Conservation (phyloP, 768 basidiomycete genomes). For the Podaxis sp. region DNA sequence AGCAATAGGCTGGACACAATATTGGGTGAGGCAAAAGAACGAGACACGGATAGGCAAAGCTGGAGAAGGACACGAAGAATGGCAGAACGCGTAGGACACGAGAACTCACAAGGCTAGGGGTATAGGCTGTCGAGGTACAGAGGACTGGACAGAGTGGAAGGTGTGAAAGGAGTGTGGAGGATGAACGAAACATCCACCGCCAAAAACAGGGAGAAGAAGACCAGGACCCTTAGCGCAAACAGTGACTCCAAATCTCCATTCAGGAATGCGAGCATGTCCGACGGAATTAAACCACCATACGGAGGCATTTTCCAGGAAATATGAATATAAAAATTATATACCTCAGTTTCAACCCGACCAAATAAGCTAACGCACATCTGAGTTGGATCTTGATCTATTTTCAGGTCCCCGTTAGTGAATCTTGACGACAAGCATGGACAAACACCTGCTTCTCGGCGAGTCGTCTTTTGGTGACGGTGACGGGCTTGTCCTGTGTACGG, state of each 20-base stretch:
- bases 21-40: background rate
- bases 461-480: background rate
- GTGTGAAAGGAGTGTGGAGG: constrained; percentile 25
- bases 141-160: constrained; percentile 25
- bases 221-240: constrained; percentile 21
- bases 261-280: constrained; percentile 14
- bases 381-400: constrained; percentile 21
- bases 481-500: background rate
- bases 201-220: constrained; percentile 11
- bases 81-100: background rate
- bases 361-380: constrained; percentile 27
- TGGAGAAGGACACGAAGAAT: background rate
- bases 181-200: constrained; percentile 5
- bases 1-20: background rate
- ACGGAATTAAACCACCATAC: constrained; percentile 24
- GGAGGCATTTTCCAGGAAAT: constrained; percentile 27
- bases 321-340: constrained; percentile 29
- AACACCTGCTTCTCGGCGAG: background rate
- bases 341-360: constrained; percentile 41
- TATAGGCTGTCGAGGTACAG: constrained; percentile 20
- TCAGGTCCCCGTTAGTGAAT: constrained; percentile 33
- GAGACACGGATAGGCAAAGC: background rate
- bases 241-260: constrained; percentile 16
- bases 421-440: constrained; percentile 7
- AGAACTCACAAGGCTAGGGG: constrained; percentile 14